Evolutionary conservation across 2,329 filamentous ascomycete genomes (phyloP).

Genomic region (Xylaria sp.): DNA sequence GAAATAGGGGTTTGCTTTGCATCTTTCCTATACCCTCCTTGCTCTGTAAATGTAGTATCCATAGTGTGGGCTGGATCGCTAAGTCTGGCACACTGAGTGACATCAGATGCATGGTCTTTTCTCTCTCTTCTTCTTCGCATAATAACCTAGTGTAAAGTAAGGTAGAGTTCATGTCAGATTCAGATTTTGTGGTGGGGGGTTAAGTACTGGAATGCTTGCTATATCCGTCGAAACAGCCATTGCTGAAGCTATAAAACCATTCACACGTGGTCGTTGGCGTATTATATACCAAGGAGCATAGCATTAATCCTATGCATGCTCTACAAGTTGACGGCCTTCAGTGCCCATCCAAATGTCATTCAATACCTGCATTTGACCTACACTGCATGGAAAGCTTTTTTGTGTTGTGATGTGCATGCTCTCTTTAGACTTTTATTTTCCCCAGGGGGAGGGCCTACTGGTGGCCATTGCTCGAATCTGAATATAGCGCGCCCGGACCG

Average conservation of each 20-base stretch:
- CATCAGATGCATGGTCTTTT: slow-evolving; percentile 33
- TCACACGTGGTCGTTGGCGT: not conserved
- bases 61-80: not conserved
- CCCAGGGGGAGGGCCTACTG: not conserved
- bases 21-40: too few relatives aligned
- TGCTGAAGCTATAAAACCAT: too few relatives aligned
- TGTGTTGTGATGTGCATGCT: not conserved
- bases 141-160: not conserved
- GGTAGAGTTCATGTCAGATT: not conserved
- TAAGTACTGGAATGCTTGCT: not conserved
- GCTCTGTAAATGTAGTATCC: not conserved
- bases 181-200: too few relatives aligned
- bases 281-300: not conserved
- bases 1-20: not conserved
- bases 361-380: not conserved
- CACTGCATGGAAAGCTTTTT: too few relatives aligned
- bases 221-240: too few relatives aligned
- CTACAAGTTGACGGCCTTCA: not conserved
- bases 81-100: slow-evolving; percentile 1
- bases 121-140: not conserved
- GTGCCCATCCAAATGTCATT: not conserved
- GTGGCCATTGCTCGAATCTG: not conserved
- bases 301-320: not conserved
- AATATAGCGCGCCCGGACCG: slow-evolving; percentile 10
- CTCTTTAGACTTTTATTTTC: not conserved